Percentiles rank a stretch among this genome's conserved stretches.
phyloP scores from a whole-genome alignment of 805 yeast species.

The Lachancea sp. region DNA sequence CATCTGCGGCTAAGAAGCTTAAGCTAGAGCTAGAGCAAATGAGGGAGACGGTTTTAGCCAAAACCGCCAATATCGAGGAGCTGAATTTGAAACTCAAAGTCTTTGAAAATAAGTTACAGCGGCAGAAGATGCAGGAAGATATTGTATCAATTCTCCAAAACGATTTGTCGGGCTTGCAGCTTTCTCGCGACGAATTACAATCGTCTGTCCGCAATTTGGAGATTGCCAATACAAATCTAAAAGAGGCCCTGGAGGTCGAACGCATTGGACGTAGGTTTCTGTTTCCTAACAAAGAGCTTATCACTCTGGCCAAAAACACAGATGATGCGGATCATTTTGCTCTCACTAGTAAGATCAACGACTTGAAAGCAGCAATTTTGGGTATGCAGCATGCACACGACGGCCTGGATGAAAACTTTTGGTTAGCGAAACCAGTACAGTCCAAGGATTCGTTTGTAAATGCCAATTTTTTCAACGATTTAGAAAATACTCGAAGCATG shows the following conservation, averaged over 20 bases:
- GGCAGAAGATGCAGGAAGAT: constrained; percentile 27
- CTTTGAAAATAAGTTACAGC: constrained; percentile 38
- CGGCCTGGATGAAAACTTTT: not conserved
- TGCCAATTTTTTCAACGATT: not conserved
- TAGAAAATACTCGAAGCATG: not conserved
- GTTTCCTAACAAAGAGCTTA: constrained; percentile 30
- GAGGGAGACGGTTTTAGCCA: not conserved
- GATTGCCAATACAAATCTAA: constrained; percentile 12
- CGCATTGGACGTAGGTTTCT: constrained; percentile 22
- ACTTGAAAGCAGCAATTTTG: constrained; percentile 28
- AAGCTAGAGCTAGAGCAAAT: not conserved
- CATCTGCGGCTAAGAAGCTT: not conserved
- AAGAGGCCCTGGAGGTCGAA: constrained; percentile 22
- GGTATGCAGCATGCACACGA: not conserved
- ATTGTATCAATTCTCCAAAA: constrained; percentile 9
- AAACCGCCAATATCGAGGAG: constrained; percentile 34
- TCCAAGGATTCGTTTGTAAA: not conserved
- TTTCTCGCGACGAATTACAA: constrained; percentile 15
- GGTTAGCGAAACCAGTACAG: not conserved
- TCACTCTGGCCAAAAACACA: constrained; percentile 32
- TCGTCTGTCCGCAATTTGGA: constrained; percentile 13
- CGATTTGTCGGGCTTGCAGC: constrained; percentile 21
- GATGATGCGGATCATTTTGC: constrained; percentile 32
- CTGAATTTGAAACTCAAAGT: constrained; percentile 40
- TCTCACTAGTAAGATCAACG: constrained; percentile 40